Evolutionary conservation across 305 asterid genomes (phyloP).

Genomic region (Fraxinus angustifolia): DNA sequence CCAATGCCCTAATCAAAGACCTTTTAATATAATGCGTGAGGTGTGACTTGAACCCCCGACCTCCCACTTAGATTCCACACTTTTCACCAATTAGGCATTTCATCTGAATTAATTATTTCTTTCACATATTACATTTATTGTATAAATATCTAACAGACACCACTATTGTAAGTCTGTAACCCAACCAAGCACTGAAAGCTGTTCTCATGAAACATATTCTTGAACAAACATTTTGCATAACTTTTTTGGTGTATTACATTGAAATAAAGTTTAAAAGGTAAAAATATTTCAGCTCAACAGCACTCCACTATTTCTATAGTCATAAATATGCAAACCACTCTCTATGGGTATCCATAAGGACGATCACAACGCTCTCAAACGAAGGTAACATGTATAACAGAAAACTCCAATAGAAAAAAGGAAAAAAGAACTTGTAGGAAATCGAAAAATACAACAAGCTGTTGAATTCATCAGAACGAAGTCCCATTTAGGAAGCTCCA

Average conservation of each 20-base stretch:
- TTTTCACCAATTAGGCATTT: too few species aligned
- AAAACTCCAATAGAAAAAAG: neutral
- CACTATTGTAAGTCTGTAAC: neutral
- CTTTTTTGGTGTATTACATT: neutral
- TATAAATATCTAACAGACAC: too few species aligned
- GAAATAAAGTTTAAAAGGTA: neutral
- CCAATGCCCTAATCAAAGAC: too few species aligned
- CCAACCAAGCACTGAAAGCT: neutral
- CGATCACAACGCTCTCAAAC: neutral
- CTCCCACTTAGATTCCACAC: too few species aligned
- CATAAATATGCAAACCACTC: neutral
- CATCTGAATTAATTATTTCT: too few species aligned
- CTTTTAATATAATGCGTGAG: too few species aligned
- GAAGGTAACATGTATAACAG: neutral
- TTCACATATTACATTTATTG: too few species aligned
- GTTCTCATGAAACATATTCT: neutral
- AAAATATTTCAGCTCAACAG: neutral
- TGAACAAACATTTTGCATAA: neutral
- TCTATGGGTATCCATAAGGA: neutral
- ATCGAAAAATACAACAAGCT: conserved; percentile 49
- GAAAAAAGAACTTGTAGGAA: neutral
- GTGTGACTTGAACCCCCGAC: too few species aligned
- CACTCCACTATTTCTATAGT: neutral
- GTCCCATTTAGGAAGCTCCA: conserved; percentile 6
- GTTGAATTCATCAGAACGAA: conserved; percentile 45